Evolutionary conservation across 1,284 basidiomycete genomes (phyloP).

Genomic region (Rhodotorula sp.): DNA sequence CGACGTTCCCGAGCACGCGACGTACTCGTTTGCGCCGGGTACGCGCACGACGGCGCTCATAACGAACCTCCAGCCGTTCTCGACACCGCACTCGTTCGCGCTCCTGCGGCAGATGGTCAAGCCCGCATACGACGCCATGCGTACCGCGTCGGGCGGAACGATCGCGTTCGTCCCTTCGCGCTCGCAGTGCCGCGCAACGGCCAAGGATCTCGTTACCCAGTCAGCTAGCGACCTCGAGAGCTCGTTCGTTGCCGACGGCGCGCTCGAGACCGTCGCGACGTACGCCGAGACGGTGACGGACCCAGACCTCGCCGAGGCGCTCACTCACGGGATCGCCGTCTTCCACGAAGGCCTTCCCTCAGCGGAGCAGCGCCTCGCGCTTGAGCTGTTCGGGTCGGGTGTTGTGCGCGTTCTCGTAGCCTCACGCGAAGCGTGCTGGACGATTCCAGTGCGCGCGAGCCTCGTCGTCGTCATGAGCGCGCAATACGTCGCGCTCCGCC

Average conservation of each 20-base stretch:
- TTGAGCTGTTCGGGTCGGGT: constrained; percentile 81
- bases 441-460: constrained; percentile 73
- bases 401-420: constrained; percentile 79
- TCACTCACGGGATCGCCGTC: constrained; percentile 87
- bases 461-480: constrained; percentile 90
- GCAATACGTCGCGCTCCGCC: constrained; percentile 62
- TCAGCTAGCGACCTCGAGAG: constrained; percentile 72
- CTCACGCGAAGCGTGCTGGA: constrained; percentile 83
- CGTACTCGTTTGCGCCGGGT: constrained; percentile 77
- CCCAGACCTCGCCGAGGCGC: constrained; percentile 66
- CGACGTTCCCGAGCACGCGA: constrained; percentile 61
- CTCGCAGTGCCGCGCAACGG: constrained; percentile 73
- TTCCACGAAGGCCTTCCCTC: constrained; percentile 73
- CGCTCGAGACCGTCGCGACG: constrained; percentile 59
- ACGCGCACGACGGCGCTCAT: constrained; percentile 80
- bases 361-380: constrained; percentile 71
- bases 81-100: constrained; percentile 79
- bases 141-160: constrained; percentile 58
- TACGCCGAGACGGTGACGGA: constrained; percentile 66
- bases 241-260: constrained; percentile 61
- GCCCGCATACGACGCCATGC: constrained; percentile 69
- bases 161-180: constrained; percentile 91
- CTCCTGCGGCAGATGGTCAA: constrained; percentile 91
- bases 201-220: constrained; percentile 82
- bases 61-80: constrained; percentile 74